phyloP scores from a whole-genome alignment of 257 asterid species.

The Solanum piurae region DNA sequence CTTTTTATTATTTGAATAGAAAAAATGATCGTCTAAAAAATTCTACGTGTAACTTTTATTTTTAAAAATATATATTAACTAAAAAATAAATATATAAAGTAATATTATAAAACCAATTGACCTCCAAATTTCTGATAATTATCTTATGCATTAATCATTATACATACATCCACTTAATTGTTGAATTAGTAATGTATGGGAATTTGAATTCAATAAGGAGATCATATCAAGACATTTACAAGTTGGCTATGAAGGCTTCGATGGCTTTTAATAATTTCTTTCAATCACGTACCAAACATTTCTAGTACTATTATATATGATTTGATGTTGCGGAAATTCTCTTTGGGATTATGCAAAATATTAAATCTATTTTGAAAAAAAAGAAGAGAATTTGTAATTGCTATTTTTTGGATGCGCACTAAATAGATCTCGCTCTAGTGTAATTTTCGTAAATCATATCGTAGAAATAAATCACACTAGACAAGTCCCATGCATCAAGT shows the following conservation, averaged over 20 bases:
- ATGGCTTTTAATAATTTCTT: neutral
- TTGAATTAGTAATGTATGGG: neutral
- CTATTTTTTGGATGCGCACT: neutral
- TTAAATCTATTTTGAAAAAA: neutral
- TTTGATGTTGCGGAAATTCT: neutral
- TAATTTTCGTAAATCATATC: fast-evolving
- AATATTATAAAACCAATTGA: neutral
- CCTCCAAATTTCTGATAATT: neutral
- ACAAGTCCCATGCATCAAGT: neutral
- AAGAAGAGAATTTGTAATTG: neutral
- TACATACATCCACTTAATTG: neutral
- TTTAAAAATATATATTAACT: neutral
- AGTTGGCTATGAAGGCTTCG: neutral
- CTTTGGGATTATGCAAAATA: neutral
- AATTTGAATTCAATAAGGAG: neutral
- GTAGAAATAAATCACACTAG: neutral
- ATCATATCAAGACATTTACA: neutral
- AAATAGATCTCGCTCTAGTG: no score
- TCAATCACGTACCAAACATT: neutral
- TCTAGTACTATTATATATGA: neutral
- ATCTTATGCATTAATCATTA: neutral
- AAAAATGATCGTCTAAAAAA: neutral
- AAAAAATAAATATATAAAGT: neutral
- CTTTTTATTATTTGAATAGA: neutral
- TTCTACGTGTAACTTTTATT: neutral